phyloP scores from a whole-genome alignment of 2,329 filamentous ascomycete species.

The Thelonectria discophora region DNA sequence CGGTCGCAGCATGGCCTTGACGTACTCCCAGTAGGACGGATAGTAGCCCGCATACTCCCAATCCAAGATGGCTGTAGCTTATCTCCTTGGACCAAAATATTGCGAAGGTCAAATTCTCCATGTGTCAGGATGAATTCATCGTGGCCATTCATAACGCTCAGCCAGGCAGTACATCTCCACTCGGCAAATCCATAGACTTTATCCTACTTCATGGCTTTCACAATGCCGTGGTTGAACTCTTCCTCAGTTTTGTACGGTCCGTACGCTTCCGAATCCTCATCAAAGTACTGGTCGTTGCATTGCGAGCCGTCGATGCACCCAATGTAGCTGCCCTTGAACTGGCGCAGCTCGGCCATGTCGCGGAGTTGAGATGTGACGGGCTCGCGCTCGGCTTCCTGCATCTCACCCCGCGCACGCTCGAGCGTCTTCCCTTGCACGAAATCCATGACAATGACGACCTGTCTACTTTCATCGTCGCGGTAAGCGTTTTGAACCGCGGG shows the following conservation, averaged over 20 bases:
- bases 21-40: slow-evolving; percentile 24
- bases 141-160: slow-evolving; percentile 26
- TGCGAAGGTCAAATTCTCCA: slow-evolving; percentile 19
- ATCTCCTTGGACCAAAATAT: slow-evolving; percentile 22
- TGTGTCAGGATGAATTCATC: slow-evolving; percentile 26
- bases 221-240: slow-evolving; percentile 33
- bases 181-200: slow-evolving; percentile 11
- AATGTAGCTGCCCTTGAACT: slow-evolving; percentile 30
- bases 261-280: slow-evolving; percentile 21
- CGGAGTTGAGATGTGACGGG: slow-evolving; percentile 33
- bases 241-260: slow-evolving; percentile 30
- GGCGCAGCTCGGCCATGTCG: slow-evolving; percentile 32
- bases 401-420: slow-evolving; percentile 26
- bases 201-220: slow-evolving; percentile 28
- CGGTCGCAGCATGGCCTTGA: slow-evolving; percentile 36
- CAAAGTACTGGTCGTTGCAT: slow-evolving; percentile 35
- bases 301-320: slow-evolving; percentile 30
- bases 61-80: slow-evolving; percentile 19
- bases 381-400: slow-evolving; percentile 24
- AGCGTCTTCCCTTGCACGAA: slow-evolving; percentile 31
- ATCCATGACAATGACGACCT: slow-evolving; percentile 33
- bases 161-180: slow-evolving; percentile 27
- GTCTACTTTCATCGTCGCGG: slow-evolving; percentile 17
- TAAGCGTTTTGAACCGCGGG: slow-evolving; percentile 25
- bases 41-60: slow-evolving; percentile 27